phyloP scores from a whole-genome alignment of 345 rosid genomes.

The Syzygium jambos region DNA sequence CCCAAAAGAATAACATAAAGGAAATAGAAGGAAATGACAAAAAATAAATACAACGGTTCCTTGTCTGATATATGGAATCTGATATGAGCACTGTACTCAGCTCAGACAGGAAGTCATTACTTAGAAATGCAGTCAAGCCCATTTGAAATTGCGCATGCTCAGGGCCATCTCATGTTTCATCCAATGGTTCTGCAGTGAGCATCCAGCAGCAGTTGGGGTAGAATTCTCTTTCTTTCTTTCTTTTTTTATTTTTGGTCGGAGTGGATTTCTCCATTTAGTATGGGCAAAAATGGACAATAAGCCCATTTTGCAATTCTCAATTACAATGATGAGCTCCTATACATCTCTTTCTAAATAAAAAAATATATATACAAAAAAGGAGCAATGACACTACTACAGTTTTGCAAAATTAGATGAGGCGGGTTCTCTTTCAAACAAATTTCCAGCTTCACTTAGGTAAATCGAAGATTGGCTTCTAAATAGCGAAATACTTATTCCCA shows the following conservation, averaged over 20 bases:
- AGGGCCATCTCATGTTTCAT: not conserved
- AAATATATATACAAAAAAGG: not conserved
- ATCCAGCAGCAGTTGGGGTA: not conserved
- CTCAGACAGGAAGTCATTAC: not conserved
- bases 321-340: not conserved
- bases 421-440: not conserved
- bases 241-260: accelerated
- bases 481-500: not conserved
- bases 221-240: accelerated
- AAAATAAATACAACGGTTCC: not conserved
- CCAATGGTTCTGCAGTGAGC: not conserved
- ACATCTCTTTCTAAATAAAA: not conserved
- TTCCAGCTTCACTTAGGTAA: not conserved
- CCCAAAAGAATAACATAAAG: not conserved
- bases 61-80: not conserved
- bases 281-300: not conserved
- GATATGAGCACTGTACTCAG: not conserved
- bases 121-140: not conserved
- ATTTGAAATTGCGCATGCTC: not conserved
- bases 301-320: not conserved
- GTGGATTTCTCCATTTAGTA: not conserved
- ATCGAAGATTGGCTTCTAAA: not conserved
- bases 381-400: not conserved
- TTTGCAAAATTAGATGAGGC: not conserved
- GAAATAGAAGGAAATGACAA: not conserved